These are phyloP conservation scores for Ganoderma leucocontextum DNA, from an alignment of 1,284 basidiomycete genomes.

Conservation along the genomic window DNA sequence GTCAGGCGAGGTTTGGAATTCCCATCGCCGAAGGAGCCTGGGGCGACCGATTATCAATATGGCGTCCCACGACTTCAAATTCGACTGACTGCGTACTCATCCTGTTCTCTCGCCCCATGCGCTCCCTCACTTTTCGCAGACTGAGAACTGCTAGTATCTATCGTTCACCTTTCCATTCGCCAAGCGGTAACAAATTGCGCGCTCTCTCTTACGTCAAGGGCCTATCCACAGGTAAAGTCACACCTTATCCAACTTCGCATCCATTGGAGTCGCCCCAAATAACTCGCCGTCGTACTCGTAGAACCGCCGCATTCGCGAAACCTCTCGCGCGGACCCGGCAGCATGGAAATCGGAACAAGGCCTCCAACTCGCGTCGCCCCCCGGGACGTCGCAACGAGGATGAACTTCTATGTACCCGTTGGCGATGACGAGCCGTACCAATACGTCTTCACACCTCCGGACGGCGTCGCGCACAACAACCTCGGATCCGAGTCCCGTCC, in stretches of 20 bases:
- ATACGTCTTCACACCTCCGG: conserved; percentile 35
- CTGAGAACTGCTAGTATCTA: background rate
- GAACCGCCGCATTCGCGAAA: background rate
- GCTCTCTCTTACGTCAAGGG: background rate
- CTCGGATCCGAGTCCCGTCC: conserved; percentile 34
- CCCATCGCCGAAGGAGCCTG: background rate
- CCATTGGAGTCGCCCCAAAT: background rate
- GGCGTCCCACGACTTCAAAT: conserved; percentile 2
- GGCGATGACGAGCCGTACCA: conserved; percentile 36
- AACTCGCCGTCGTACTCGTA: background rate
- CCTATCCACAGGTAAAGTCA: background rate
- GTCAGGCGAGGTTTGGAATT: background rate
- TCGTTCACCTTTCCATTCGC: background rate
- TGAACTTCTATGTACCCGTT: conserved; percentile 40
- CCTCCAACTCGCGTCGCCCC: background rate
- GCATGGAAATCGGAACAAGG: background rate
- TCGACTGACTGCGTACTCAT: background rate
- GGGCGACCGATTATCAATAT: background rate
- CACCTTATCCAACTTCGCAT: background rate
- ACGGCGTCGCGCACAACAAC: conserved; percentile 32
- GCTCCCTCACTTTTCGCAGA: too few species aligned
- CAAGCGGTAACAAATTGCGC: too few species aligned
- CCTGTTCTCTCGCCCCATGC: background rate
- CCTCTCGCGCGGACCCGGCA: background rate
- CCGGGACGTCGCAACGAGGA: conserved; percentile 36